Base-by-base conservation (phyloP, 495 filamentous ascomycete genomes). In the Parmelia sp. region DNA sequence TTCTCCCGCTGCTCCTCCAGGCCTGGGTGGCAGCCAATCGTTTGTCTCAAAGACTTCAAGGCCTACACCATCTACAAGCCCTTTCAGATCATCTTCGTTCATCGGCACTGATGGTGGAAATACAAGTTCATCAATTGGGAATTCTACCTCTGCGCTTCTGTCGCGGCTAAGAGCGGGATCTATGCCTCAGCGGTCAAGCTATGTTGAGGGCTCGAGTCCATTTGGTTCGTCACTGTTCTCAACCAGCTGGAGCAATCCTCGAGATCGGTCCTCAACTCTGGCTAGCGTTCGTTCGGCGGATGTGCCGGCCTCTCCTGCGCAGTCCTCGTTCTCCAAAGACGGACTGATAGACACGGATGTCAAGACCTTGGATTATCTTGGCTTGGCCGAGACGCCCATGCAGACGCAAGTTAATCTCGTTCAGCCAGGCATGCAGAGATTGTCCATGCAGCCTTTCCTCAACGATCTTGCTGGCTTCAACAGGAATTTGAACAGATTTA, bases 281-380 rank as follows among this genome's bases (percentile, higher is more conserved):
- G 87, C 88, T 1, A 95, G 91, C 72, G 93, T 96, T 70, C 78
- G 83, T 33, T 89, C 84, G n/a, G 93, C 90, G n/a, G 92, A 96
- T 74, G 86, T 86, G 11, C 91, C 91, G 0, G 87, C 87, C 56
- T 98, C 94, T 55, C 94, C 92, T 3, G 86, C 89, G 35, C 89
- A 92, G 63, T 96, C 92, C 19, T 88, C 90, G 7, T 96, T 93
- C 71, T 96, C 92, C 8, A 84, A 88, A 64, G 93, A 96, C 71
- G 91, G 91, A n/a, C 80, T 87, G 23, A 84, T 84, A 27, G 93
- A 96, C 71, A 89, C 85, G 45, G 93, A 97, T 74, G 92, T 96
- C 70, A 90, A 89, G 70, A 98, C 95, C 42, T 79, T 98, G 73
- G 94, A 98, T 68, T 98, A 97, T 71, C 83, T 98, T 70, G 94